Evolutionary conservation across 2,329 filamentous ascomycete species (phyloP).

Genomic region (Alternaria rosae): DNA sequence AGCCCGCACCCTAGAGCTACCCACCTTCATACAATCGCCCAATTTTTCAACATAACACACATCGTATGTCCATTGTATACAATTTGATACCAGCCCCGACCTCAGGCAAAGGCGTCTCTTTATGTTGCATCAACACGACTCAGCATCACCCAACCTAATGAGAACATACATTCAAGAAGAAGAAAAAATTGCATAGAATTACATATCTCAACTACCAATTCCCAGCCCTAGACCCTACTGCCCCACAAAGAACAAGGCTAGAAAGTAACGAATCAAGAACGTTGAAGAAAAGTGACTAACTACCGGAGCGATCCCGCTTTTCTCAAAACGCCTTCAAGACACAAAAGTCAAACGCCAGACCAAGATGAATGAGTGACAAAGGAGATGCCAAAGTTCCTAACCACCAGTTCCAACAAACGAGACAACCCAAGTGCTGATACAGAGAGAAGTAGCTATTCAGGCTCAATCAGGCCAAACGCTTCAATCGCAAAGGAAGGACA

Average conservation of each 20-base stretch:
- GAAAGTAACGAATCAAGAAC: neutral
- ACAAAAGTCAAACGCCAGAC: neutral
- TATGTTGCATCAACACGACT: no score
- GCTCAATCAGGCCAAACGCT: neutral
- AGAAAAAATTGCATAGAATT: neutral
- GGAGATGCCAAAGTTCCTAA: neutral
- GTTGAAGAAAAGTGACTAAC: slow-evolving; percentile 5
- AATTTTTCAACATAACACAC: no score
- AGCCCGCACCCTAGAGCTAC: no score
- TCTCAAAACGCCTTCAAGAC: slow-evolving; percentile 5
- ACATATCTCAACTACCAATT: neutral
- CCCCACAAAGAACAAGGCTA: neutral
- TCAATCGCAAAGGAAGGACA: slow-evolving; percentile 10
- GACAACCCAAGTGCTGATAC: neutral
- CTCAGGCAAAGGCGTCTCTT: no score
- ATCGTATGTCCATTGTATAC: no score
- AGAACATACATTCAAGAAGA: neutral
- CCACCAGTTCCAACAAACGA: neutral
- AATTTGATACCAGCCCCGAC: no score
- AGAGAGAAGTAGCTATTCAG: neutral
- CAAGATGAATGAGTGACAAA: neutral
- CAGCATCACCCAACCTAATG: no score
- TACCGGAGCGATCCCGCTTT: slow-evolving; percentile 13
- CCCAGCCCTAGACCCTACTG: neutral
- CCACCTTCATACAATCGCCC: no score